phyloP scores from a whole-genome alignment of 495 filamentous ascomycete genomes.

The Penicillium ucsense region DNA sequence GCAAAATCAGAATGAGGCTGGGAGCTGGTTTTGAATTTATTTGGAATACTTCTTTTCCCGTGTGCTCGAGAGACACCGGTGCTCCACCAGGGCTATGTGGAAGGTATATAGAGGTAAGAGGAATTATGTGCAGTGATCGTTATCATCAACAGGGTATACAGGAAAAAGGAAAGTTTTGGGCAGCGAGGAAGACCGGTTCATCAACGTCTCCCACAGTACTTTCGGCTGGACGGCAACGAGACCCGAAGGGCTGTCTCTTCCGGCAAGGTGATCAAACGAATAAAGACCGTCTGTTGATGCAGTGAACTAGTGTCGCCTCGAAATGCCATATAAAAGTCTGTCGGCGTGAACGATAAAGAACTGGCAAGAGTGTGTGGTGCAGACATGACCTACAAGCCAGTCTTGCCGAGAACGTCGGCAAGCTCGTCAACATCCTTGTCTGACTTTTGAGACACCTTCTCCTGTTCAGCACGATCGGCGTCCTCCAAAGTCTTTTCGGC shows the following conservation, averaged over 20 bases:
- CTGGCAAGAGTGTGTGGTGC: not conserved
- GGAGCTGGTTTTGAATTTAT: conserved; percentile 15
- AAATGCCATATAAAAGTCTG: too few relatives aligned
- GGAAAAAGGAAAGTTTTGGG: conserved; percentile 9
- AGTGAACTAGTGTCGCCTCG: not conserved
- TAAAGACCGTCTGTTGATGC: not conserved
- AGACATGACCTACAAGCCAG: conserved; percentile 26
- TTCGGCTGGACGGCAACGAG: too few relatives aligned
- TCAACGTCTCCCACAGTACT: conserved; percentile 1
- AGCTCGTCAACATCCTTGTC: conserved; percentile 76
- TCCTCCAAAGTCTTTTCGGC: conserved; percentile 51
- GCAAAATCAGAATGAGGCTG: not conserved
- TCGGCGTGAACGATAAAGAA: not conserved
- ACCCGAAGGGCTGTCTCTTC: too few relatives aligned
- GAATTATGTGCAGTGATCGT: conserved; percentile 21
- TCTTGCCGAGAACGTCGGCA: conserved; percentile 63
- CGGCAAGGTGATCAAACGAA: too few relatives aligned
- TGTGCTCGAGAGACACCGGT: conserved; percentile 9
- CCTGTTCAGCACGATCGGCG: conserved; percentile 61
- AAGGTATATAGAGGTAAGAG: conserved; percentile 9
- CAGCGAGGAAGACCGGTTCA: conserved; percentile 11
- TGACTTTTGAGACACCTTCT: conserved; percentile 60
- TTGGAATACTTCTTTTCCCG: conserved; percentile 6
- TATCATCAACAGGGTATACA: conserved; percentile 21
- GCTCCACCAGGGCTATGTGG: conserved; percentile 15